A percentile compares a stretch with the other conserved stretches of the same genome.
Conservation (phyloP, 2,329 filamentous ascomycete genomes). For the Alternaria sp. region DNA sequence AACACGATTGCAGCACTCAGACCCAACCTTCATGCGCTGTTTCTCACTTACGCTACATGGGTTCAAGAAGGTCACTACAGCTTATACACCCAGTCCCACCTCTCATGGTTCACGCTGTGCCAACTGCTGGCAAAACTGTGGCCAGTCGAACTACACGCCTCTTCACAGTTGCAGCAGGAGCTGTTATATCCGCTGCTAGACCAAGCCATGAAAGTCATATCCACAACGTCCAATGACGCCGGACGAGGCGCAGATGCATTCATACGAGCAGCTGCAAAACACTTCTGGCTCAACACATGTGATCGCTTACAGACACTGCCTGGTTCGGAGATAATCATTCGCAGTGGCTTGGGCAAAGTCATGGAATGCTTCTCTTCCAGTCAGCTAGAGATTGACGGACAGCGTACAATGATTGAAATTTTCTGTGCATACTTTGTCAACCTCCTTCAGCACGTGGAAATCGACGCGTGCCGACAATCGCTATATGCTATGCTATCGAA, state of each 20-base stretch:
- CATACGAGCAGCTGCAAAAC: conserved; percentile 34
- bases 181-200: conserved; percentile 38
- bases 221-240: conserved; percentile 18
- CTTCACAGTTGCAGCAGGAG: conserved; percentile 34
- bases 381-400: conserved; percentile 26
- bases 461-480: conserved; percentile 24
- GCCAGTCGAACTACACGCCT: conserved; percentile 43
- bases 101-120: conserved; percentile 44
- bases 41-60: conserved; percentile 33
- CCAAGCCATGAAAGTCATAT: conserved; percentile 37
- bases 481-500: conserved; percentile 33
- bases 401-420: conserved; percentile 32
- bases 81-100: conserved; percentile 24
- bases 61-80: conserved; percentile 34
- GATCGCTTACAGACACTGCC: conserved; percentile 37
- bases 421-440: conserved; percentile 41
- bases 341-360: conserved; percentile 31
- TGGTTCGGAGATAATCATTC: conserved; percentile 30
- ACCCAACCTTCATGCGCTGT: conserved; percentile 33
- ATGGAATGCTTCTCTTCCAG: conserved; percentile 33
- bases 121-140: conserved; percentile 42
- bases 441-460: conserved; percentile 35
- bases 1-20: conserved; percentile 34
- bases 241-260: conserved; percentile 27
- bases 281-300: conserved; percentile 42